Base-by-base conservation (phyloP, 2,329 filamentous ascomycete genomes). In the Aspergillus sp. region DNA sequence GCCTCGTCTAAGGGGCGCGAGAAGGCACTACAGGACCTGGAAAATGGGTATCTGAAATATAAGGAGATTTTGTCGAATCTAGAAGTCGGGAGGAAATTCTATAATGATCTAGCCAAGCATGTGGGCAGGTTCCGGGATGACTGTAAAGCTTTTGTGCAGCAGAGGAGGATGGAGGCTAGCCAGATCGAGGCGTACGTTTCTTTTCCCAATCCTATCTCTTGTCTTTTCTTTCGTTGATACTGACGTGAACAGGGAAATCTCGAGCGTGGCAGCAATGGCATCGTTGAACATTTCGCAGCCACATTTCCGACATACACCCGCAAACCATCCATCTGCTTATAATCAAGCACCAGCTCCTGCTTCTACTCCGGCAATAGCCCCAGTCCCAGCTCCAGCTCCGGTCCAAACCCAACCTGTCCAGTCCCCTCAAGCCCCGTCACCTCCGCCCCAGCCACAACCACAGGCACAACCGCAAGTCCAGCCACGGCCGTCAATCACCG, bases 21-120 rank as follows among this genome's bases (percentile, higher is more conserved):
- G 64, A 79, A 85, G 55, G 89, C 88, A 0, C 70, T 98, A 42
- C 93, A 98, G 67, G 82, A 79, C 51, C 74, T 98, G 7, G 91
- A 97, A 65, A 89, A 86, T 53, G 91, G 88, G 0, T 97, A 94
- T 64, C 82, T 89, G 67, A 94, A 91, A 69, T 97, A 97, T 73
- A 95, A 95, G 69, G 91, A 98, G 65, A 88, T 97, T 47, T 82
- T 95, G 48, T 87, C 81, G 54, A 95, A 97, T 61, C 76, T 96
- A 2, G 91, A 97, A 54, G 87, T 86, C 0, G 93, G 88, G 0
- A 77, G 91, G 45, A 96, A 93, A 64, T 98, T 98, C 64, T 98
- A 97, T 72, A 98, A 98, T 57, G 90, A 97, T 61, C 76, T 98
- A 4, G 87, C 86, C 41, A 87, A 85, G 67, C 89, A 97, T 52